Evolutionary conservation across 1,284 basidiomycete genomes (phyloP).

Genomic region (Ceraceosorus guamensis): DNA sequence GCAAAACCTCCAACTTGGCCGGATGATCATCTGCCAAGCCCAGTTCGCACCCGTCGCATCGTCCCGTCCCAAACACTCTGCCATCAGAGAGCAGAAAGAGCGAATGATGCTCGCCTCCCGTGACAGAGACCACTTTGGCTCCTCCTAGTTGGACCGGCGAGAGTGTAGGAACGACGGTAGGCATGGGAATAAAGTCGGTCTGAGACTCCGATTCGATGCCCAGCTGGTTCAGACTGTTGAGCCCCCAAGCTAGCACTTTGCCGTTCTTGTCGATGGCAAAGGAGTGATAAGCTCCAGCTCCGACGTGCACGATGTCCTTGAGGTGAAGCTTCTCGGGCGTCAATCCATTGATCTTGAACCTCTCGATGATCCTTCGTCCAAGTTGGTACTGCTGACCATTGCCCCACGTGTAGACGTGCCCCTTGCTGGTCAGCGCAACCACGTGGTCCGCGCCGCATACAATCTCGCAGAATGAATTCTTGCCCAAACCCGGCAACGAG

Average conservation of each 20-base stretch:
- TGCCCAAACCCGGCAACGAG: conserved; percentile 49
- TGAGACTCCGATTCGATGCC: conserved; percentile 56
- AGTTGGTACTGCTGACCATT: conserved; percentile 79
- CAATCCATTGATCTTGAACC: conserved; percentile 74
- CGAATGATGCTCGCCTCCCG: conserved; percentile 75
- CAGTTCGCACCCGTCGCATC: conserved; percentile 69
- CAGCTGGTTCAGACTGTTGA: conserved; percentile 69
- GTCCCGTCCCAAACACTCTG: conserved; percentile 73
- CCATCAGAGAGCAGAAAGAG: conserved; percentile 77
- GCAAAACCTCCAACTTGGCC: background rate
- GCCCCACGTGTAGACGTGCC: conserved; percentile 70
- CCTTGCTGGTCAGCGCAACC: conserved; percentile 73
- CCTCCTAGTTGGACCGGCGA: conserved; percentile 58
- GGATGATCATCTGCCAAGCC: conserved; percentile 60
- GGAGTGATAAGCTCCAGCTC: conserved; percentile 74
- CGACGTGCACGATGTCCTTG: conserved; percentile 68
- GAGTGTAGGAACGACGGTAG: conserved; percentile 63
- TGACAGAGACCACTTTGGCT: conserved; percentile 54
- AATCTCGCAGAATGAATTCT: conserved; percentile 62
- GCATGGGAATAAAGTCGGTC: conserved; percentile 58
- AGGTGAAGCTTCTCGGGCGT: conserved; percentile 69
- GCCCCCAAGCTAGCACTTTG: conserved; percentile 80
- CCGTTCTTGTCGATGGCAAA: conserved; percentile 80
- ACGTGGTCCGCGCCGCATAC: conserved; percentile 80
- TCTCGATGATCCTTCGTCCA: conserved; percentile 55